Evolutionary conservation across 805 yeast species (phyloP).

Genomic region (Helenozyma rhizophorensis): DNA sequence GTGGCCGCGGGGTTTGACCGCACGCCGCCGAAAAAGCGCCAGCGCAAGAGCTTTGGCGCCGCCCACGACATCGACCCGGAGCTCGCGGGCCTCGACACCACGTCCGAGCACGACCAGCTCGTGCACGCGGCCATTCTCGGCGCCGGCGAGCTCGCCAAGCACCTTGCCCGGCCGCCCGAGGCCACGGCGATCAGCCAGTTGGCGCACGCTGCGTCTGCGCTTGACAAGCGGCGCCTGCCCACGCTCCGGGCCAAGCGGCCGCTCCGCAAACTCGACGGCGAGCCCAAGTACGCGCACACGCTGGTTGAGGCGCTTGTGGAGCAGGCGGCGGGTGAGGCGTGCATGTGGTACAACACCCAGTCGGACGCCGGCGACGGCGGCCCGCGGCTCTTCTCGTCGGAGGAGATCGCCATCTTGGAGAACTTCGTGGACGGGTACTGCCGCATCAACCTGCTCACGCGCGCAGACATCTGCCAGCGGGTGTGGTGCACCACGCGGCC

Average conservation of each 20-base stretch:
- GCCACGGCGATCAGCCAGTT: constrained; percentile 24
- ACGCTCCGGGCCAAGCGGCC: background rate
- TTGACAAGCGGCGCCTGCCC: constrained; percentile 3
- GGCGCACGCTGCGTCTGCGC: constrained; percentile 26
- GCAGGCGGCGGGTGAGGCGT: constrained; percentile 32
- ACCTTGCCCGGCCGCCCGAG: constrained; percentile 19
- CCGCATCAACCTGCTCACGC: constrained; percentile 53
- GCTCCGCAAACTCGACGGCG: constrained; percentile 4
- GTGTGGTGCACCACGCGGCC: constrained; percentile 84
- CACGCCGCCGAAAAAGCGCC: constrained; percentile 8
- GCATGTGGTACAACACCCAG: constrained; percentile 31
- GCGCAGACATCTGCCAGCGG: constrained; percentile 71
- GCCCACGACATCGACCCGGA: constrained; percentile 35
- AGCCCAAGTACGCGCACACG: constrained; percentile 21
- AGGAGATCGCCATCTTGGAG: constrained; percentile 70
- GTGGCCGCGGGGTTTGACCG: constrained; percentile 16
- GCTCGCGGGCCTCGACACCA: constrained; percentile 28
- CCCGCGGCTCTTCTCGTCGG: constrained; percentile 49
- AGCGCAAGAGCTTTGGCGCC: constrained; percentile 6
- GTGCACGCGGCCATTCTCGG: constrained; percentile 70
- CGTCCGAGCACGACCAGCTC: constrained; percentile 55
- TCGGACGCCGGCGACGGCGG: constrained; percentile 20
- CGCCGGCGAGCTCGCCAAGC: constrained; percentile 57
- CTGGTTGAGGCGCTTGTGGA: constrained; percentile 31
- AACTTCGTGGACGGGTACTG: constrained; percentile 69